A percentile compares a stretch with the other conserved stretches of the same genome.
Evolutionary conservation across 306 rosid genomes (phyloP).

Genomic region (Glycine soja): DNA sequence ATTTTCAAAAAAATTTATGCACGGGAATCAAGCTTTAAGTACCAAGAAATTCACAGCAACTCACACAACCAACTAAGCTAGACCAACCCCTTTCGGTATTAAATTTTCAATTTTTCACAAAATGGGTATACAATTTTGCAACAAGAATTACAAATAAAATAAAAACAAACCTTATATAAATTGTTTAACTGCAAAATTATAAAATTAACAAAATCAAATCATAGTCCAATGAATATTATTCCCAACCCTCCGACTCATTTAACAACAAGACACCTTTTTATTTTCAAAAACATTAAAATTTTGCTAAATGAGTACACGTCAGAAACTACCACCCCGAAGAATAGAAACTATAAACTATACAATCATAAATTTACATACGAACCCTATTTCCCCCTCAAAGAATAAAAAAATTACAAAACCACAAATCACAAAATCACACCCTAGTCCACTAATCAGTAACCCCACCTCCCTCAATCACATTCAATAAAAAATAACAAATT

Average conservation of each 20-base stretch:
- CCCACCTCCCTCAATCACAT: too few species aligned
- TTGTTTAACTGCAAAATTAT: constrained; percentile 33
- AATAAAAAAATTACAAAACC: too few species aligned
- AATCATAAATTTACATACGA: background rate
- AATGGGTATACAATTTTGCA: background rate
- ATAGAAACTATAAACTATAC: background rate
- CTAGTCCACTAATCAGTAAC: too few species aligned
- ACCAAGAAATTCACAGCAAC: too few species aligned
- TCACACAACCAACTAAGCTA: too few species aligned
- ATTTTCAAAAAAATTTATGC: background rate
- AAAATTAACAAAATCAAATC: constrained; percentile 18
- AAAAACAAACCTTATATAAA: background rate
- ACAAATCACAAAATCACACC: too few species aligned
- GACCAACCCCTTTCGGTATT: background rate
- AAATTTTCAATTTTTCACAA: too few species aligned
- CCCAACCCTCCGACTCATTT: background rate
- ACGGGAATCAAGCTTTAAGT: too few species aligned
- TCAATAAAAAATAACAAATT: too few species aligned
- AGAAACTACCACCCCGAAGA: background rate
- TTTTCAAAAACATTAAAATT: background rate
- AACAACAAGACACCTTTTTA: constrained; percentile 20
- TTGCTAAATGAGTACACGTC: background rate
- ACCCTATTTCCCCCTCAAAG: too few species aligned
- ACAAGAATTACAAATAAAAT: background rate
- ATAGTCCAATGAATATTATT: background rate